Percentiles rank a stretch among this genome's conserved stretches.
These are phyloP conservation scores for Gentiana straminea DNA, from an alignment of 257 asterid species.

Conservation along the genomic window DNA sequence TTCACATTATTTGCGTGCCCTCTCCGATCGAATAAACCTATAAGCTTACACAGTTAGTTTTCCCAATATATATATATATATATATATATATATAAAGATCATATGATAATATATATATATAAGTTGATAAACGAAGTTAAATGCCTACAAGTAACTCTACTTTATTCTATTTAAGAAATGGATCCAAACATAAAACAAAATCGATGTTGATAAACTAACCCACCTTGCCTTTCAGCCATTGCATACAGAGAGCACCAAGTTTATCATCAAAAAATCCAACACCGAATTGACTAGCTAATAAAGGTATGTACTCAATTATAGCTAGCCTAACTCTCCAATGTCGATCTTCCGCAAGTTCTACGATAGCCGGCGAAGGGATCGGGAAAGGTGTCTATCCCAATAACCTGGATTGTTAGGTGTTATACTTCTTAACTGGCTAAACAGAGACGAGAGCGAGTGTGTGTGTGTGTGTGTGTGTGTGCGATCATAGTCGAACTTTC, in stretches of 20 bases:
- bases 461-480: no score
- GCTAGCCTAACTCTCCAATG: conserved; percentile 90
- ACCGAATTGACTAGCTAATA: conserved; percentile 74
- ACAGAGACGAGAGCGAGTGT: background rate
- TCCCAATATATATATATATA: no score
- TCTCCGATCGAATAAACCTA: conserved; percentile 80
- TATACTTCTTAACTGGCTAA: background rate
- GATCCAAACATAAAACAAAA: background rate
- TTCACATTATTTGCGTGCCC: conserved; percentile 75
- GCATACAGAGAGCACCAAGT: conserved; percentile 88
- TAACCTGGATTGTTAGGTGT: conserved; percentile 35
- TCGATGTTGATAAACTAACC: background rate
- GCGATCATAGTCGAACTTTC: background rate
- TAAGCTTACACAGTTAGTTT: conserved; percentile 1
- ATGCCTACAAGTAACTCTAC: no score
- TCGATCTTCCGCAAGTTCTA: conserved; percentile 84
- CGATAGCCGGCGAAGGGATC: conserved; percentile 76
- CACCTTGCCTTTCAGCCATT: conserved; percentile 84
- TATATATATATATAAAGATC: no score
- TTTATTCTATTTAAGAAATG: no score
- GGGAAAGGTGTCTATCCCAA: conserved; percentile 71
- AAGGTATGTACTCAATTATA: conserved; percentile 71
- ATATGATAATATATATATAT: no score
- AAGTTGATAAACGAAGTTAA: no score
- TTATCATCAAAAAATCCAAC: conserved; percentile 75